Conservation (phyloP, 345 rosid species). For the Odontarrhena argentea region DNA sequence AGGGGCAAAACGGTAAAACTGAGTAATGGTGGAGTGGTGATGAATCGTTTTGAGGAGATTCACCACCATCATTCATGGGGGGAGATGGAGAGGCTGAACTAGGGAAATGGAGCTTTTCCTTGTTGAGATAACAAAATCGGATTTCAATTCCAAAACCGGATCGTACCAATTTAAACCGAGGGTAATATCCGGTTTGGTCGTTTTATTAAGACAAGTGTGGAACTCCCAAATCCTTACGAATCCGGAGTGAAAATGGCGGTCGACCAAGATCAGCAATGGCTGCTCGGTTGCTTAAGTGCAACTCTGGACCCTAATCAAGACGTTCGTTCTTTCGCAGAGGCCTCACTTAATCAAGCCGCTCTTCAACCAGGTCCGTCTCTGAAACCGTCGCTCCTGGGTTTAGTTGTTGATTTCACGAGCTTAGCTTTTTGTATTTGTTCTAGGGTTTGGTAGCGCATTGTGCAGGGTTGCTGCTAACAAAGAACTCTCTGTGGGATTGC, state of each 20-base stretch:
- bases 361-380: slow-evolving; percentile 71
- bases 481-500: slow-evolving; percentile 73
- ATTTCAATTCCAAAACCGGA: slow-evolving; percentile 9
- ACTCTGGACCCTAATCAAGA: slow-evolving; percentile 83
- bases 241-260: slow-evolving; percentile 24
- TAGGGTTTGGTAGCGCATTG: slow-evolving; percentile 86
- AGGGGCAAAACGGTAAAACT: slow-evolving; percentile 28
- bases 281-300: slow-evolving; percentile 78
- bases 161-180: slow-evolving; percentile 19
- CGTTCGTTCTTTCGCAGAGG: slow-evolving; percentile 85
- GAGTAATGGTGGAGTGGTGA: slow-evolving; percentile 37
- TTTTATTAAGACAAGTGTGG: too few species aligned
- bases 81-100: too few species aligned
- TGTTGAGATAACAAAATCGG: slow-evolving; percentile 15
- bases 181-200: slow-evolving; percentile 25
- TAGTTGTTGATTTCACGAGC: background rate
- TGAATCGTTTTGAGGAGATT: slow-evolving; percentile 51
- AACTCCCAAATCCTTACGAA: too few species aligned
- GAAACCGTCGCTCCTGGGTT: background rate
- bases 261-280: slow-evolving; percentile 91
- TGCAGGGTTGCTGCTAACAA: slow-evolving; percentile 76
- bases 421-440: slow-evolving; percentile 17
- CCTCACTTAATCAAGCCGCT: slow-evolving; percentile 81
- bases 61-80: slow-evolving; percentile 4
- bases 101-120: too few species aligned